Conservation (phyloP, 2,329 filamentous ascomycete species). For the Talaromyces sp. region DNA sequence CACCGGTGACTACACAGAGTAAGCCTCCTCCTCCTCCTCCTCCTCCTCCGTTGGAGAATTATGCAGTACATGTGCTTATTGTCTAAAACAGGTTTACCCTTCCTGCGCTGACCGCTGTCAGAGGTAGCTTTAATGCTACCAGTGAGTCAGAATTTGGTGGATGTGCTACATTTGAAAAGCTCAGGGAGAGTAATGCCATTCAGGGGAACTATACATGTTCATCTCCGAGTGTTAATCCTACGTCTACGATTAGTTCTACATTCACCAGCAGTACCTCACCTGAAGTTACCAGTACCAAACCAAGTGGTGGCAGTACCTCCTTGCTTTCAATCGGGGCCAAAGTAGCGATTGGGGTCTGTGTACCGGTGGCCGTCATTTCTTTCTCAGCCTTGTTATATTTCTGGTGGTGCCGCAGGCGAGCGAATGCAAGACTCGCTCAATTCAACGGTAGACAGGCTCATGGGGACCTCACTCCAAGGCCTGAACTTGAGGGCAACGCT, state of each 20-base stretch:
- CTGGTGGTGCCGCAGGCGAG: background rate
- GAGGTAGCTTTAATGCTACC: background rate
- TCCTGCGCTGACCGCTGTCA: background rate
- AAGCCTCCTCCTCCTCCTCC: background rate
- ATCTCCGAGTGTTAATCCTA: background rate
- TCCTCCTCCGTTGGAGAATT: background rate
- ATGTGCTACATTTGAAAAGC: background rate
- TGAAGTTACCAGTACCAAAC: background rate
- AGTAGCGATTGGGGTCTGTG: background rate
- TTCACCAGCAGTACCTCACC: background rate
- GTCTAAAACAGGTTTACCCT: background rate
- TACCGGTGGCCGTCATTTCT: background rate
- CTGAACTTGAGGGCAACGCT: background rate
- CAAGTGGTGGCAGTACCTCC: background rate
- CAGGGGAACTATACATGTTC: background rate
- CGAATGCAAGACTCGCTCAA: background rate
- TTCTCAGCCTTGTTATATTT: background rate
- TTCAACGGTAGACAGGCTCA: background rate
- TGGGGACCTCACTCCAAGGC: background rate
- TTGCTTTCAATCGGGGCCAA: background rate
- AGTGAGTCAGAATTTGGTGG: background rate
- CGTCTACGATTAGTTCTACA: background rate
- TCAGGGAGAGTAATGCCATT: background rate
- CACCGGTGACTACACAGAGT: background rate
- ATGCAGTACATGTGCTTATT: background rate